A percentile compares a stretch with the other conserved stretches of the same genome.
Conservation (phyloP, 768 basidiomycete genomes). For the Tricholoma sp. region DNA sequence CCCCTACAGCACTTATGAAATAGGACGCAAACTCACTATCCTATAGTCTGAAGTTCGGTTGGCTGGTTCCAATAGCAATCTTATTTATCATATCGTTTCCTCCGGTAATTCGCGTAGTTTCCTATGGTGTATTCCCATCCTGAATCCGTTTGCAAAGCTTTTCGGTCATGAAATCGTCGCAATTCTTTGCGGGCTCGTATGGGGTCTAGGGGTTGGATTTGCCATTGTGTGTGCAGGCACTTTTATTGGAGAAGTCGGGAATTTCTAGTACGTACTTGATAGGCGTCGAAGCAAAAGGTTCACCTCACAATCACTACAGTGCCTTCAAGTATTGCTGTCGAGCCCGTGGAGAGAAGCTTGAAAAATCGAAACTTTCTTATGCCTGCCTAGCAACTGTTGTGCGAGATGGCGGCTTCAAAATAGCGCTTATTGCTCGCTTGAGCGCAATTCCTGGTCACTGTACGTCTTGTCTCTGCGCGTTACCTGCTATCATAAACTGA, state of each 20-base stretch:
- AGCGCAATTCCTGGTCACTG: constrained; percentile 88
- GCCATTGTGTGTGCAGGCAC: constrained; percentile 83
- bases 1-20: constrained; percentile 6
- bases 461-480: constrained; percentile 20
- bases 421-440: constrained; percentile 70
- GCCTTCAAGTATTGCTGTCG: constrained; percentile 82
- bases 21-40: background rate
- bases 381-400: constrained; percentile 64
- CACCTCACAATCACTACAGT: constrained; percentile 28
- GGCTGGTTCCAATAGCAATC: constrained; percentile 75
- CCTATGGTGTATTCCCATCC: background rate
- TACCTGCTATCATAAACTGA: constrained; percentile 3
- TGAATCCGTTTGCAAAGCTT: constrained; percentile 36
- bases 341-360: constrained; percentile 70
- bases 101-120: constrained; percentile 41
- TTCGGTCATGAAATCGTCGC: constrained; percentile 93
- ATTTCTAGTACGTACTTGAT: constrained; percentile 64
- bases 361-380: constrained; percentile 52
- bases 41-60: constrained; percentile 51
- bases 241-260: constrained; percentile 81
- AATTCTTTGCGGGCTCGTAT: constrained; percentile 83
- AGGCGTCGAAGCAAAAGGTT: background rate
- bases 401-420: constrained; percentile 83
- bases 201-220: constrained; percentile 86
- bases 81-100: constrained; percentile 86